Conservation (phyloP, 148 eudicot species). For the Diospyros kaki region DNA sequence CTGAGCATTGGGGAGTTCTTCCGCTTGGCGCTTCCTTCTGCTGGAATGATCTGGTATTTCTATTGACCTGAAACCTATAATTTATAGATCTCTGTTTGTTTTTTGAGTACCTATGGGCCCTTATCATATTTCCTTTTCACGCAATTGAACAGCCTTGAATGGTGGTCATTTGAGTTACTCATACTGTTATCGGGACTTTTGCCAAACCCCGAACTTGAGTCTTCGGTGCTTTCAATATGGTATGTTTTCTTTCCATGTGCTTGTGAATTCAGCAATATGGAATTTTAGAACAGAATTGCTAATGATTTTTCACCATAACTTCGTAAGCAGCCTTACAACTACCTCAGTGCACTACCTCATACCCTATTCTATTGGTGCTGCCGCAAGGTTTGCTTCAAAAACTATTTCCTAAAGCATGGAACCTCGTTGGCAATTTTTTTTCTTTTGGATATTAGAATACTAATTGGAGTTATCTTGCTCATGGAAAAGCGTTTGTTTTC, state of each 20-base stretch:
- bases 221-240: slow-evolving; percentile 51
- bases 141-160: slow-evolving; percentile 34
- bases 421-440: no score
- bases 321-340: slow-evolving; percentile 30
- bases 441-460: no score
- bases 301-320: not conserved
- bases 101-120: no score
- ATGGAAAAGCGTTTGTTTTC: no score
- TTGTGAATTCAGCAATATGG: not conserved
- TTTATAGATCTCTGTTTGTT: no score
- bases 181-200: slow-evolving; percentile 32
- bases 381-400: slow-evolving; percentile 31
- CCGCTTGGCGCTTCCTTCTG: slow-evolving; percentile 42
- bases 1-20: slow-evolving; percentile 23
- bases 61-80: not conserved
- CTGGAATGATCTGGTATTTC: slow-evolving; percentile 47
- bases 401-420: not conserved
- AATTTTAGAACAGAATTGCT: not conserved
- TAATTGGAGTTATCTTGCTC: no score
- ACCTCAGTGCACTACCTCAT: slow-evolving; percentile 28
- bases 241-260: slow-evolving; percentile 12
- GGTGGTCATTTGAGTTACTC: slow-evolving; percentile 44
- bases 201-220: slow-evolving; percentile 41
- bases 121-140: not conserved
- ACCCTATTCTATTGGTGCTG: slow-evolving; percentile 37